Base-by-base conservation (phyloP, 352 stramenopile genomes). In the Phytophthora boehmeriae region DNA sequence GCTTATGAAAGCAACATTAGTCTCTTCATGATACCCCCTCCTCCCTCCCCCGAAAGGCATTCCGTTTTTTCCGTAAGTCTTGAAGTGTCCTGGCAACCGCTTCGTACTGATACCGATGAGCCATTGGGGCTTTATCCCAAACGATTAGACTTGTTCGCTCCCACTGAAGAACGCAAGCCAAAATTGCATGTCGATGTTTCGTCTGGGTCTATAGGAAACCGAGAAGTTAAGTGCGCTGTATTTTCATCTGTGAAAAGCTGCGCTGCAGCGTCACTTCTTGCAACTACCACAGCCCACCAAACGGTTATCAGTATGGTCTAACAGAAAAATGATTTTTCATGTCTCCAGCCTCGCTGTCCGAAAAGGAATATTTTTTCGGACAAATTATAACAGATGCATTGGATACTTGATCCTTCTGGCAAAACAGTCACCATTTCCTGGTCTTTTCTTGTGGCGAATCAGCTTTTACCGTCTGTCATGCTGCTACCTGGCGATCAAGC, bases 171-270 rank as follows among this genome's bases (percentile, higher is more conserved):
- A 13, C 17, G 3, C 1, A 22, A 16, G 17, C 45, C 27, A 36
- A 51, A 1, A 19, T 63, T 55, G 5, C 55, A 63, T 0, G 38
- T 61, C 0, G 35, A 47, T 0, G 43, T 41, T 9, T 53, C 22
- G 34, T 45, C 19, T 3, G 14, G 30, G 16, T 53, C 30, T 32
- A 52, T n/a, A 11, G 2, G 20, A 1, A 53, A 6, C 5, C 11
- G 6, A n/a, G 46, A 60, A 5, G 53, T 46, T 1, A 30, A 52
- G 11, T 53, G 53, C 1, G 53, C 53, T 16, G 27, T 53, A n/a
- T 2, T 42, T 13, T 0, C 42, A 39, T 42, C 8, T 5, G 19
- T 45, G 14, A 53, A 22, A 6, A 55, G 27, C 14, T 43, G 30
- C 0, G 35, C 34, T 4, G 54, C 54, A 20, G 56, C 50, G 8